These are phyloP conservation scores for Solanum bukasovii DNA, from an alignment of 257 asterid species.

Conservation along the genomic window DNA sequence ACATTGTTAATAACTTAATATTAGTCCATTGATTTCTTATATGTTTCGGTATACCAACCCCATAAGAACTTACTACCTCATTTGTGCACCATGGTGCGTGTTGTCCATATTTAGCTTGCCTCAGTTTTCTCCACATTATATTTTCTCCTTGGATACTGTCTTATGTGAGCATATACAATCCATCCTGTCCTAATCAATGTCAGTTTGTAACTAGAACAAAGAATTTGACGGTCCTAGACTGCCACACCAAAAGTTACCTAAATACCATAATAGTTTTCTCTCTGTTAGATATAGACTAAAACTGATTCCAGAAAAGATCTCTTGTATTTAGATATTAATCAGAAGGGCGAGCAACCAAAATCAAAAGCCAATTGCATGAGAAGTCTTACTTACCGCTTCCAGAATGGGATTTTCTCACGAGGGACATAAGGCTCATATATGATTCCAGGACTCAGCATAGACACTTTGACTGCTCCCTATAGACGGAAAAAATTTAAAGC, in stretches of 20 bases:
- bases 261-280: background rate
- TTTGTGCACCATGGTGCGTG: background rate
- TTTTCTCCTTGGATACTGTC: background rate
- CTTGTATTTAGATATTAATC: background rate
- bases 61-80: background rate
- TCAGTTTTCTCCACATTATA: background rate
- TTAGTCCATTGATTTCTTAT: background rate
- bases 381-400: slow-evolving; percentile 44
- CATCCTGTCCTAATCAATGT: background rate
- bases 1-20: background rate
- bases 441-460: slow-evolving; percentile 74
- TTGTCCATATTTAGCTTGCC: background rate
- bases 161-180: background rate
- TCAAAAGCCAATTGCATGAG: background rate
- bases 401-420: slow-evolving; percentile 56
- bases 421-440: slow-evolving; percentile 72
- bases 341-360: background rate
- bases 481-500: slow-evolving; percentile 10
- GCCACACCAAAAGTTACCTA: background rate
- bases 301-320: background rate
- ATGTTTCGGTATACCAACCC: background rate
- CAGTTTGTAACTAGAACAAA: background rate
- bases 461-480: slow-evolving; percentile 53
- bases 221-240: background rate
- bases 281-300: background rate